Evolutionary conservation across 2,329 filamentous ascomycete species (phyloP), one percentile per base, ranked within the genome.

Genomic region (Penicillium verrucosum): DNA sequence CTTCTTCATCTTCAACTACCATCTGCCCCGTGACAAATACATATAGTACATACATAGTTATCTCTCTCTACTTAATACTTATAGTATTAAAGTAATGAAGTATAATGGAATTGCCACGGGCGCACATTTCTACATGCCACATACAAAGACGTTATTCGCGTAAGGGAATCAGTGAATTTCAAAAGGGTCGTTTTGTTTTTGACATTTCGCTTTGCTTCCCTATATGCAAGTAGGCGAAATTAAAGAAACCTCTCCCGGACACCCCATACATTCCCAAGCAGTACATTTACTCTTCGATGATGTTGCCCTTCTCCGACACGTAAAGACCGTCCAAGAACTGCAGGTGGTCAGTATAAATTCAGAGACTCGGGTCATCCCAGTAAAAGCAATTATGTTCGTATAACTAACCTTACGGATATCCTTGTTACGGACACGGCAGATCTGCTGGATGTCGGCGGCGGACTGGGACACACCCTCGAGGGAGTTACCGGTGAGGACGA

Each of bases 301-400:
- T 88, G 88, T 97, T 96, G 81, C 89, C 89, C 85, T 91, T 89
- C 89, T 99, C 94, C 77, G 92, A 97, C 76, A 99, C 94, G 85
- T 99, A 99, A 80, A 99, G 86, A 88, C 94, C 94, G 84, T 99
- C 95, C 86, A 99, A 88, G 89, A 99, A 99, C 90, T 95, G 47
- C 8, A 42, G 36, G 29, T 29, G 25, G 45, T 65, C 50, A 65
- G 59, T 44, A 50, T 43, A 23, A 7, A 38, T 30, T 25, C 29
- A 30, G 1, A 42, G 12, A 3, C 11, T n/a, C n/a, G 5, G 23
- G 21, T 23, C 36, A 9, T 27, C 49, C 25, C 9, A 10, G 43
- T 18, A 12, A 23, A 8, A 23, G 37, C 8, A 14, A 16, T 40
- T 25, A 9, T 48, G 5, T 6, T 46, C 4, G 30, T 18, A 5